Percentiles rank a stretch among this genome's conserved stretches.
These are phyloP conservation scores for Lyophyllum atratum DNA, from an alignment of 768 basidiomycete species.

Conservation along the genomic window DNA sequence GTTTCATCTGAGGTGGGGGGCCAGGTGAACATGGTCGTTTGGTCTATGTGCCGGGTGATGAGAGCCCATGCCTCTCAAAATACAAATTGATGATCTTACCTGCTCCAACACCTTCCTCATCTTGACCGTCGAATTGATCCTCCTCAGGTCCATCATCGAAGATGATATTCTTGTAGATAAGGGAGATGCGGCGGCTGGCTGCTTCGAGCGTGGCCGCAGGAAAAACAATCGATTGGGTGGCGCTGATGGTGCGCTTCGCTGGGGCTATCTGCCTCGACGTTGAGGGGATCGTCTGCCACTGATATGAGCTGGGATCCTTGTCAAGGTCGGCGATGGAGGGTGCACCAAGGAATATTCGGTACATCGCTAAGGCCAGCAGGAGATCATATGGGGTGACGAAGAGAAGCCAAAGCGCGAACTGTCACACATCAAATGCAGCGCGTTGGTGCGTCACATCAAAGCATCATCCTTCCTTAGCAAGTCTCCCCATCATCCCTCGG, in stretches of 20 bases:
- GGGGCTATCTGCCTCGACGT: conserved; percentile 21
- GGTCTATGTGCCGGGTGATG: conserved; percentile 31
- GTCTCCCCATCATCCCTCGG: no score
- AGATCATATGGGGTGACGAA: not conserved
- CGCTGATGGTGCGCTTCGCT: not conserved
- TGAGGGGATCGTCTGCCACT: conserved; percentile 47
- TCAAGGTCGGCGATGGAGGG: conserved; percentile 37
- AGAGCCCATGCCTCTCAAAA: not conserved
- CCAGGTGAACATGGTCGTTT: conserved; percentile 60
- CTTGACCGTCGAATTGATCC: conserved; percentile 22
- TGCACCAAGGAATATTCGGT: conserved; percentile 58
- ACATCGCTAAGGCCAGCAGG: conserved; percentile 29
- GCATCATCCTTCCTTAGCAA: no score
- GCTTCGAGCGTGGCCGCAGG: conserved; percentile 62
- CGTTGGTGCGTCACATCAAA: not conserved
- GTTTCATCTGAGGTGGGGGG: conserved; percentile 41
- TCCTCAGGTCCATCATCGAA: conserved; percentile 51
- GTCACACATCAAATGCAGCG: conserved; percentile 1
- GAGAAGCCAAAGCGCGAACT: not conserved
- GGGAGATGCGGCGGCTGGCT: conserved; percentile 68
- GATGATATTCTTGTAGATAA: conserved; percentile 72
- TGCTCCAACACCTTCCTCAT: conserved; percentile 18
- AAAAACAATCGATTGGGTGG: conserved; percentile 34
- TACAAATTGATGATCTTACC: not conserved
- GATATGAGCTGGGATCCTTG: conserved; percentile 35